These are phyloP conservation scores for Biancaea sappan DNA, from an alignment of 306 rosid genomes.

Conservation along the genomic window DNA sequence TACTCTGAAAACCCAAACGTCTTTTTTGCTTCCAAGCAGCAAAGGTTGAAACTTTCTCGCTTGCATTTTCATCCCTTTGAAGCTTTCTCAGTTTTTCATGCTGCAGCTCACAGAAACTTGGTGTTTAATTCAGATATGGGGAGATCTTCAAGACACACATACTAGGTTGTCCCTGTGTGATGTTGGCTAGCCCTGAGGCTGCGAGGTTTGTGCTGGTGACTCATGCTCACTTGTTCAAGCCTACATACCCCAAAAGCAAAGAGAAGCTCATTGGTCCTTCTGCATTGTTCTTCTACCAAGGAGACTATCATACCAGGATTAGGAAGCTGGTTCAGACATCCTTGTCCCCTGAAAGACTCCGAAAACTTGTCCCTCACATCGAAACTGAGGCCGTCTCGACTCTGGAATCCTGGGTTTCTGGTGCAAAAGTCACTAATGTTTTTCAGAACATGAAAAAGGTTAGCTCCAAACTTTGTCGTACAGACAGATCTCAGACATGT, in stretches of 20 bases:
- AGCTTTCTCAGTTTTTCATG: slow-evolving; percentile 13
- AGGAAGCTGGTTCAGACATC: slow-evolving; percentile 72
- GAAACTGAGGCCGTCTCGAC: slow-evolving; percentile 57
- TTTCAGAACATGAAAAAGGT: slow-evolving; percentile 83
- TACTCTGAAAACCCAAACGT: slow-evolving; percentile 78
- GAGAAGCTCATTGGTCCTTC: slow-evolving; percentile 83
- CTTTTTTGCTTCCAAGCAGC: slow-evolving; percentile 73
- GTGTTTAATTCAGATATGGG: slow-evolving; percentile 59
- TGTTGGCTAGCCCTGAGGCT: slow-evolving; percentile 86
- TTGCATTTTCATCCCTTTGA: not conserved
- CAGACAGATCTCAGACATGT: not conserved
- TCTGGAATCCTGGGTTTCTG: slow-evolving; percentile 66
- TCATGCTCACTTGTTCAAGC: slow-evolving; percentile 80
- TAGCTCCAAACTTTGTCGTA: not conserved
- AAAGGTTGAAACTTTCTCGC: slow-evolving; percentile 66
- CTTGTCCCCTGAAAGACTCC: slow-evolving; percentile 52
- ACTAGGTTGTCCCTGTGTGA: slow-evolving; percentile 81
- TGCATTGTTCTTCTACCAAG: slow-evolving; percentile 90
- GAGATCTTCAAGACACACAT: slow-evolving; percentile 77
- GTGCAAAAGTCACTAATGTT: slow-evolving; percentile 45
- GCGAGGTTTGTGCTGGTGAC: slow-evolving; percentile 79
- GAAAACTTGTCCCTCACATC: slow-evolving; percentile 52
- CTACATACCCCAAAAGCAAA: slow-evolving; percentile 89
- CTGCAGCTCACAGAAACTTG: not conserved
- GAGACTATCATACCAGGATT: slow-evolving; percentile 61